phyloP scores from a whole-genome alignment of 2,329 filamentous ascomycete species.

The Talaromyces sp. region DNA sequence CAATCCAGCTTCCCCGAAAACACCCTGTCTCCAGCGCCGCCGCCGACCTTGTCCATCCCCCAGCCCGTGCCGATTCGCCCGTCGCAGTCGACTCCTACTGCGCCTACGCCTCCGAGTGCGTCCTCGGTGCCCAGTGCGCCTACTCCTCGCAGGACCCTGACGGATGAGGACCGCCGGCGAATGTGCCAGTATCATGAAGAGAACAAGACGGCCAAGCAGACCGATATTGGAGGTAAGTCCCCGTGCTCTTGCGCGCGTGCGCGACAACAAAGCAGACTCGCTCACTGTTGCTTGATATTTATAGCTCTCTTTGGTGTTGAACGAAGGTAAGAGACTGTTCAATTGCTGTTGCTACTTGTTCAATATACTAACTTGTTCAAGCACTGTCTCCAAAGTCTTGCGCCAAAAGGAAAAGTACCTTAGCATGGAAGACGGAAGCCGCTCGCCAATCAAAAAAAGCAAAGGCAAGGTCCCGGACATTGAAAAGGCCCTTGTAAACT shows the following conservation, averaged over 20 bases:
- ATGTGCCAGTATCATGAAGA: slow-evolving; percentile 96
- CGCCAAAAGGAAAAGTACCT: slow-evolving; percentile 93
- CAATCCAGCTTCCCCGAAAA: slow-evolving; percentile 59
- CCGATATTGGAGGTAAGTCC: slow-evolving; percentile 77
- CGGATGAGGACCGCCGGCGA: slow-evolving; percentile 77
- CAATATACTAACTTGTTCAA: slow-evolving; percentile 34
- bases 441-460: slow-evolving; percentile 71
- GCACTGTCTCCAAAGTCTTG: slow-evolving; percentile 97
- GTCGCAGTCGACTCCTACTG: slow-evolving; percentile 24
- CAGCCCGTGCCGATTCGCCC: slow-evolving; percentile 40
- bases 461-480: slow-evolving; percentile 89
- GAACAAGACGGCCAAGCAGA: slow-evolving; percentile 86
- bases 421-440: slow-evolving; percentile 69
- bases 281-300: slow-evolving; percentile 14
- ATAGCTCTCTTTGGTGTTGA: slow-evolving; percentile 88
- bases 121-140: slow-evolving; percentile 38
- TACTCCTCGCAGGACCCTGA: slow-evolving; percentile 79
- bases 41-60: slow-evolving; percentile 43
- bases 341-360: slow-evolving; percentile 2
- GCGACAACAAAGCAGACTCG: slow-evolving; percentile 4
- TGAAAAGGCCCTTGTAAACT: slow-evolving; percentile 82
- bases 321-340: slow-evolving; percentile 63
- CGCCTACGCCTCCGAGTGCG: slow-evolving; percentile 17
- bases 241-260: not conserved
- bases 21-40: slow-evolving; percentile 52